Evolutionary conservation across 2,329 filamentous ascomycete species (phyloP).

Genomic region (Juglanconis sp.): DNA sequence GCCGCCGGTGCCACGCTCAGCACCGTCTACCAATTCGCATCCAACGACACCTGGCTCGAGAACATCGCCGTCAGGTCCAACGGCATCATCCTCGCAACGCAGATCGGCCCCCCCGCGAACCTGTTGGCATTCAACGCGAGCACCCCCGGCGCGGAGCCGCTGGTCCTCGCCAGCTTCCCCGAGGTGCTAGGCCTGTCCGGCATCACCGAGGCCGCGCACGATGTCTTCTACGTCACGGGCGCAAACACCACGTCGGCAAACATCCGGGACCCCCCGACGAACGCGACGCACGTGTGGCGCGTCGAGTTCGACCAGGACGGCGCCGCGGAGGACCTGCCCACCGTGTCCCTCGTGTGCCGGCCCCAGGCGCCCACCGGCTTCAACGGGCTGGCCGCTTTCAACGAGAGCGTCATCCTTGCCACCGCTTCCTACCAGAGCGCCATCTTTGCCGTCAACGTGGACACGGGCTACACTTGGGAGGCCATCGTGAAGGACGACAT

Average conservation of each 20-base stretch:
- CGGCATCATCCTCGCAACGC: neutral
- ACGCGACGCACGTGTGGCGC: conserved; percentile 1
- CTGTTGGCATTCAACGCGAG: neutral
- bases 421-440: neutral
- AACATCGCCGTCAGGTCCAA: neutral
- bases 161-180: neutral
- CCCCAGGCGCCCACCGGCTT: neutral
- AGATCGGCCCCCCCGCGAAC: neutral
- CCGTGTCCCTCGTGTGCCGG: neutral
- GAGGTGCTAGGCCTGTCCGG: neutral
- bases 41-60: neutral
- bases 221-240: conserved; percentile 4
- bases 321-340: neutral
- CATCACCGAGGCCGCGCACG: conserved; percentile 1
- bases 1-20: neutral
- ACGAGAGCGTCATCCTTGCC: conserved; percentile 4
- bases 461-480: conserved; percentile 1
- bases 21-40: neutral
- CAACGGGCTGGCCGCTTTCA: conserved; percentile 4
- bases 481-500: neutral
- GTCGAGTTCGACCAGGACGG: conserved; percentile 2
- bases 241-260: neutral
- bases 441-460: neutral
- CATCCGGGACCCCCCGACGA: neutral
- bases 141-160: too few relatives aligned